Evolutionary conservation across 2,329 filamentous ascomycete genomes (phyloP).

Genomic region (Penicillium aurantiogriseum): DNA sequence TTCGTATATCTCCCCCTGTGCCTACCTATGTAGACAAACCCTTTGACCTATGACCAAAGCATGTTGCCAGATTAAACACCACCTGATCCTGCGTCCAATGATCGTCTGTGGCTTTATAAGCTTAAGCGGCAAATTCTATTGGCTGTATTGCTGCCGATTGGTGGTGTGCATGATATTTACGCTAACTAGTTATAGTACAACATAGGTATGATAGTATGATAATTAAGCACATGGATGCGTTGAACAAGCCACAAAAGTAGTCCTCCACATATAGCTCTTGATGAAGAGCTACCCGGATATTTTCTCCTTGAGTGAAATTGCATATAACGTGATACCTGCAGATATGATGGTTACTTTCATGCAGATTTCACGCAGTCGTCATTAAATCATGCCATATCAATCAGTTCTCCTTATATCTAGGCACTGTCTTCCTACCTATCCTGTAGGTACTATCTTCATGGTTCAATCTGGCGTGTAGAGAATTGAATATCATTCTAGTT

Average conservation of each 20-base stretch:
- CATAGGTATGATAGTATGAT: not conserved
- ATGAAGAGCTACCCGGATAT: not conserved
- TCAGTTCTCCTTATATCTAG: not conserved
- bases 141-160: not conserved
- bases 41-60: not conserved
- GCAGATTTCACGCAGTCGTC: not conserved
- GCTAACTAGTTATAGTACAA: not conserved
- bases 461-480: too few species aligned
- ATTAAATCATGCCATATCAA: not conserved
- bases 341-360: not conserved
- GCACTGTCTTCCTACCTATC: not conserved
- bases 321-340: not conserved
- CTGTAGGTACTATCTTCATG: too few species aligned
- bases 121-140: not conserved
- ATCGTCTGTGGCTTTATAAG: not conserved
- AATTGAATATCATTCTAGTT: not conserved
- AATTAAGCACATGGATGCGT: not conserved
- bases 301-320: not conserved
- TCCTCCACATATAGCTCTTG: not conserved
- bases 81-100: not conserved
- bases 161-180: not conserved
- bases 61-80: not conserved
- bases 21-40: not conserved
- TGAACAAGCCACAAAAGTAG: not conserved
- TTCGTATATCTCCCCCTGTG: too few species aligned